Base-by-base conservation (phyloP, 75 land plant species). In the Pseudotsuga menziesii region DNA sequence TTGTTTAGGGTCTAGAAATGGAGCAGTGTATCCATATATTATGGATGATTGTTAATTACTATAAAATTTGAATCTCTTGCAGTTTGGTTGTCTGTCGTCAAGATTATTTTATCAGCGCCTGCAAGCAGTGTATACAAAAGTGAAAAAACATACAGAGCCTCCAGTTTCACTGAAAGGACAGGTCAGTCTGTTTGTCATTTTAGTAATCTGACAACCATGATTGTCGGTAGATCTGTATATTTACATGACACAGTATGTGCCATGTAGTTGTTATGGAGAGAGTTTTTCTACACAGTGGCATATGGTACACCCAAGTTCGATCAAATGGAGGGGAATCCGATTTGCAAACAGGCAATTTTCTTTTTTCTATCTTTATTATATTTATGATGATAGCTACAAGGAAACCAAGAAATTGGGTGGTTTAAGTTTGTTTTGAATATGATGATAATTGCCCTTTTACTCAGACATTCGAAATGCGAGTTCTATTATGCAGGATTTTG, bases 71-170 rank as follows among this genome's bases (percentile, higher is more conserved):
- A 69, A 44, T 61, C 32, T 36, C 71, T 75, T 87, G 87, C 84
- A 95, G 98, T 95, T 95, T 89, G 98, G 98, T 16, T 95, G 98
- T 81, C 91, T 95, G 35, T 95, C 98, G 62, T 86, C 91, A 25
- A 88, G 98, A 70, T 82, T 91, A 58, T 93, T 93, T 74, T 93
- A 91, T 76, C 80, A 86, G 36, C 83, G 92, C 73, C 71, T 95
- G 64, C 77, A 83, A 72, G 89, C 85, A 59, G 82, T 95, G 57
- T 88, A 93, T 76, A 74, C 77, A 22, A 76, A 70, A 76, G 88
- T 81, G 15, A 85, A 85, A 76, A 83, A 59, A 17, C 84, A 91
- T 69, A 84, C 98, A 59, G 75, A 78, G 22, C 98, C 98, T 56
- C 98, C 96, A 73, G 96, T 95, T 72, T 95, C 98, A 23, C 88